Percentiles rank a stretch among this genome's conserved stretches.
Conservation (phyloP, 2,329 filamentous ascomycete genomes). For the Biscogniauxia marginata region DNA sequence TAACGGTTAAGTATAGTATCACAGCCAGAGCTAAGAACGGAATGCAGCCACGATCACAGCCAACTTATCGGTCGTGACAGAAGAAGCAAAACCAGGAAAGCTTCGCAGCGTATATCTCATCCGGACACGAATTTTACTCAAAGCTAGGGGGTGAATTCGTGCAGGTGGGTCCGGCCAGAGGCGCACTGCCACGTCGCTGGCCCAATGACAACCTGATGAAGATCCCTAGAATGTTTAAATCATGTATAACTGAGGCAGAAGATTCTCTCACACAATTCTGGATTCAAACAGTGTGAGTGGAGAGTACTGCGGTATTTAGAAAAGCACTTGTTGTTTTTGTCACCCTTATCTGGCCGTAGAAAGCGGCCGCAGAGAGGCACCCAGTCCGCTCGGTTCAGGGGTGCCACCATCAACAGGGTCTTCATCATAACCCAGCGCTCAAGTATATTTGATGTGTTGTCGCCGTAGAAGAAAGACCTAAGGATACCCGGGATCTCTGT, state of each 20-base stretch:
- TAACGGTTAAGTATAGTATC: slow-evolving; percentile 12
- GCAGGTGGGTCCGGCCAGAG: slow-evolving; percentile 32
- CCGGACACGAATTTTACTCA: slow-evolving; percentile 13
- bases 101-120: slow-evolving; percentile 14
- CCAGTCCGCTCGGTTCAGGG: slow-evolving; percentile 15
- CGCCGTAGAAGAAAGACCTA: slow-evolving; percentile 15
- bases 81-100: slow-evolving; percentile 16
- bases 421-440: slow-evolving; percentile 20
- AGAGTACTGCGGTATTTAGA: slow-evolving; percentile 23
- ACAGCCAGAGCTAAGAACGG: slow-evolving; percentile 13
- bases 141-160: slow-evolving; percentile 28
- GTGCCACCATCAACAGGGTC: slow-evolving; percentile 15
- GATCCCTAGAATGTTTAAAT: slow-evolving; percentile 27
- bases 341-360: slow-evolving; percentile 24
- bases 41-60: slow-evolving; percentile 19
- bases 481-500: slow-evolving; percentile 15
- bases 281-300: slow-evolving; percentile 22
- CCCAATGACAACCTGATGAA: slow-evolving; percentile 27
- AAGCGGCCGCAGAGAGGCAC: slow-evolving; percentile 23
- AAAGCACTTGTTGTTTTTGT: slow-evolving; percentile 6
- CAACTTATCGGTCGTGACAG: slow-evolving; percentile 11
- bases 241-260: slow-evolving; percentile 22
- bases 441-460: slow-evolving; percentile 23
- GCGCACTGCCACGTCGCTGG: slow-evolving; percentile 32
- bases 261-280: slow-evolving; percentile 16